Evolutionary conservation across 108 stramenopile species (phyloP), one percentile per base, ranked within the genome.

Genomic region (Cyclotella choctawhatcheeana): DNA sequence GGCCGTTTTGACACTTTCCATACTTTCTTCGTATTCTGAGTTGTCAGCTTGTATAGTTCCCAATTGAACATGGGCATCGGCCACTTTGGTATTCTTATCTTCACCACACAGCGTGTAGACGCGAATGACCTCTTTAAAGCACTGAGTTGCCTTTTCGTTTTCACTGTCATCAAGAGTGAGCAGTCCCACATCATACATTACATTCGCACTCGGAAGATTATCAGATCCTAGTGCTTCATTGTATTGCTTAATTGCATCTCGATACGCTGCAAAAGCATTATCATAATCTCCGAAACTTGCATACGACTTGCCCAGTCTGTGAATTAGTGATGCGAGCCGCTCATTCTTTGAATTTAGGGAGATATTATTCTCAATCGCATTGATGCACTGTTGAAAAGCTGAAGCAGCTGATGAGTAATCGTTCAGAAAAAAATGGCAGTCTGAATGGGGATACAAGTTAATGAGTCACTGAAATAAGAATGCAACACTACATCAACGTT

Each of bases 1-100:
- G n/a, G 85, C 90, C 33, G 86, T 83, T 71, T 89, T 75, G 27
- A 83, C 61, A 20, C 26, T 17, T 54, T 70, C 44, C 62, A 51
- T 43, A 40, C 78, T 73, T 27, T 76, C 74, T 8, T 83, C 82
- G 31, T 60, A 67, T 18, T 78, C 76, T 5, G 56, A 31, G 25
- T 30, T 50, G 40, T 75, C 69, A 25, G 70, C 63, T 10, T 71
- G 82, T 17, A 80, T 71, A 13, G 69, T 51, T 12, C 74, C 72
- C 29, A 79, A 61, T 50, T 77, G 76, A 44, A 77, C 59, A 17
- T 75, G 62, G 14, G 67, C 69, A 51, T 71, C 64, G 6, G 70
- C 77, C 5, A 71, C 70, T 67, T 67, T 67, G 13, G 30, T 65
- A 50, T 67, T 54, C 34, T 35, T 52, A n/a, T 53, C 64, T 63